A percentile compares a stretch with the other conserved stretches of the same genome.
These are phyloP conservation scores for Capsella bursapastoris DNA, from an alignment of 345 rosid genomes.

Conservation along the genomic window DNA sequence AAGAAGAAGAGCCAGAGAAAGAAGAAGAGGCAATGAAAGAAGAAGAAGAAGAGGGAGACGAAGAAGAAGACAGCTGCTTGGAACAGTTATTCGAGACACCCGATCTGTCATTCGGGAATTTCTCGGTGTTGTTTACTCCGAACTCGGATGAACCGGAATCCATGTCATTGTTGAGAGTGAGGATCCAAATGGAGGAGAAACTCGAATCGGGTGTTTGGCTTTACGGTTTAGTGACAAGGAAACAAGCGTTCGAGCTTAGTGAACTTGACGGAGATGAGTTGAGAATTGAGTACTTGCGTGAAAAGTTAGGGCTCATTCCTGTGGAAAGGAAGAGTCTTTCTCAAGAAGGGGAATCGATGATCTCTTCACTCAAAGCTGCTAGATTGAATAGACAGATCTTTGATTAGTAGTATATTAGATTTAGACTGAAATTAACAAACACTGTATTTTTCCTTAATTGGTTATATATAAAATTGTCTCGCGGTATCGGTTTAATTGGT, in stretches of 20 bases:
- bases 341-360: conserved; percentile 55
- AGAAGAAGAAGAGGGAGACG: background rate
- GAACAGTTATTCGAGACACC: conserved; percentile 57
- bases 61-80: conserved; percentile 38
- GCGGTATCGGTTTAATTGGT: too few relatives aligned
- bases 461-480: too few relatives aligned
- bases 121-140: conserved; percentile 66
- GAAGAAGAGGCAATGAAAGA: conserved; percentile 8
- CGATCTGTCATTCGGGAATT: conserved; percentile 57
- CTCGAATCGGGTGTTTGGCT: conserved; percentile 45
- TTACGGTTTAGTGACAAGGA: conserved; percentile 61
- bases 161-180: conserved; percentile 56
- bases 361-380: conserved; percentile 57
- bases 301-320: conserved; percentile 45
- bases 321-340: conserved; percentile 60
- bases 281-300: conserved; percentile 53
- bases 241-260: conserved; percentile 56
- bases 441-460: too few relatives aligned
- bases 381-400: conserved; percentile 47
- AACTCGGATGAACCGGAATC: conserved; percentile 56
- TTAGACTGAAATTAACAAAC: background rate
- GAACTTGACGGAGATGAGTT: conserved; percentile 56
- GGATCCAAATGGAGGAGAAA: conserved; percentile 45
- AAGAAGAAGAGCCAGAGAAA: conserved; percentile 20
- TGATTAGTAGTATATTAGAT: conserved; percentile 16